Percentiles rank a stretch among this genome's conserved stretches.
These are phyloP conservation scores for Camellia granthamiana DNA, from an alignment of 148 eudicot species.

Conservation along the genomic window DNA sequence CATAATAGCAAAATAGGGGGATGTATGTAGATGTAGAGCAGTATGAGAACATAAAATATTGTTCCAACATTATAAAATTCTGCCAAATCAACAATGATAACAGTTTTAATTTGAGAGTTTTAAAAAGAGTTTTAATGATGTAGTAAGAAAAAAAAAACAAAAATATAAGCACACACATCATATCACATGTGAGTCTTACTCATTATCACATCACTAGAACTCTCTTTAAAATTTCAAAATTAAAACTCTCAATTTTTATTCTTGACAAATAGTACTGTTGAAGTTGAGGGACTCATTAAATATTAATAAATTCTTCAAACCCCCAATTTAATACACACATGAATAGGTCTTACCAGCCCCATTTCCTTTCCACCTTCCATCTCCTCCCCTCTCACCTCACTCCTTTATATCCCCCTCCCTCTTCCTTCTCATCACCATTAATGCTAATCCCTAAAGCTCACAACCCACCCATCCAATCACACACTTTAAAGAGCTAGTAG, in stretches of 20 bases:
- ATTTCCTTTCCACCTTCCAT: constrained; percentile 34
- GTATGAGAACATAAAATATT: constrained; percentile 1
- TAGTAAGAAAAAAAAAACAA: too few species aligned
- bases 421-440: constrained; percentile 1
- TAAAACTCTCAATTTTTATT: too few species aligned
- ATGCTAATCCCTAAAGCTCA: not conserved
- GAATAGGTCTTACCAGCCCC: constrained; percentile 29
- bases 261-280: constrained; percentile 12
- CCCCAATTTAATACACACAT: constrained; percentile 16
- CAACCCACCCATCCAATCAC: not conserved
- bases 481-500: not conserved
- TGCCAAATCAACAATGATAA: too few species aligned
- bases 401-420: constrained; percentile 19
- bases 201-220: too few species aligned
- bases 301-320: constrained; percentile 6
- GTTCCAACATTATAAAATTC: constrained; percentile 7
- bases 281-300: constrained; percentile 14
- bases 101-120: too few species aligned
- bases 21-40: constrained; percentile 4
- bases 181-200: too few species aligned
- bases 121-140: too few species aligned
- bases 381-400: constrained; percentile 5
- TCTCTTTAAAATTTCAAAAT: too few species aligned
- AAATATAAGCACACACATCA: too few species aligned
- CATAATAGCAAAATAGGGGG: not conserved